These are phyloP conservation scores for Chrysanthemum seticuspe DNA, from an alignment of 129 eudicot genomes.

Conservation along the genomic window DNA sequence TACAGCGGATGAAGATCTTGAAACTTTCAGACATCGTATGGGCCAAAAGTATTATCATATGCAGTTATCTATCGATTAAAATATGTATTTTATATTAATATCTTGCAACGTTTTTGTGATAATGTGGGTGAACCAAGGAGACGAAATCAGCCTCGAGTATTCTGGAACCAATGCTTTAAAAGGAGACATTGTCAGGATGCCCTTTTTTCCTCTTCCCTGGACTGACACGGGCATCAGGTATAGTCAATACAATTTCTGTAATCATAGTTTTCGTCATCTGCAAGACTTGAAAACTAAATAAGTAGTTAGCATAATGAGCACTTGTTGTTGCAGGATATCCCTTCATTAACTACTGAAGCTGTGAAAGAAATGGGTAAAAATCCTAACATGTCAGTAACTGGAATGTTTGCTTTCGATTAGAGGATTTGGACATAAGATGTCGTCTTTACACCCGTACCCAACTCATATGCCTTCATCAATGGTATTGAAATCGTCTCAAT, in stretches of 20 bases:
- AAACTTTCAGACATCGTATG: slow-evolving; percentile 39
- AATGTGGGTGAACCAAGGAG: too few species aligned
- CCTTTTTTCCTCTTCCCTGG: slow-evolving; percentile 83
- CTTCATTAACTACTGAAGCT: slow-evolving; percentile 88
- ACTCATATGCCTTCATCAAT: slow-evolving; percentile 55
- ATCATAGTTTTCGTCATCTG: slow-evolving; percentile 9
- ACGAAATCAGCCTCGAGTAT: too few species aligned
- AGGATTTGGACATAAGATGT: background rate
- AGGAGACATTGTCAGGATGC: too few species aligned
- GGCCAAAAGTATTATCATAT: slow-evolving; percentile 6
- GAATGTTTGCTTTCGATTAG: too few species aligned
- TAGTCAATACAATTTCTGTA: slow-evolving; percentile 1
- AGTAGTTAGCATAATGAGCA: background rate
- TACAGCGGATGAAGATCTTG: slow-evolving; percentile 78
- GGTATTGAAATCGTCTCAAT: slow-evolving; percentile 58
- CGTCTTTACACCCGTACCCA: slow-evolving; percentile 42
- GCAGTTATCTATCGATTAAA: too few species aligned
- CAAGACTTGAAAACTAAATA: background rate
- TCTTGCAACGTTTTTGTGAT: too few species aligned
- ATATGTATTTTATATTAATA: too few species aligned
- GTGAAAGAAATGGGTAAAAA: slow-evolving; percentile 49
- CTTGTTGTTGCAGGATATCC: slow-evolving; percentile 66
- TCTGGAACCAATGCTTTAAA: too few species aligned
- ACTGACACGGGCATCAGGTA: slow-evolving; percentile 95
- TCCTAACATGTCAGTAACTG: too few species aligned